Percentiles rank a stretch among this genome's conserved stretches.
phyloP scores from a whole-genome alignment of 345 rosid genomes.

The Aegle marmelos region DNA sequence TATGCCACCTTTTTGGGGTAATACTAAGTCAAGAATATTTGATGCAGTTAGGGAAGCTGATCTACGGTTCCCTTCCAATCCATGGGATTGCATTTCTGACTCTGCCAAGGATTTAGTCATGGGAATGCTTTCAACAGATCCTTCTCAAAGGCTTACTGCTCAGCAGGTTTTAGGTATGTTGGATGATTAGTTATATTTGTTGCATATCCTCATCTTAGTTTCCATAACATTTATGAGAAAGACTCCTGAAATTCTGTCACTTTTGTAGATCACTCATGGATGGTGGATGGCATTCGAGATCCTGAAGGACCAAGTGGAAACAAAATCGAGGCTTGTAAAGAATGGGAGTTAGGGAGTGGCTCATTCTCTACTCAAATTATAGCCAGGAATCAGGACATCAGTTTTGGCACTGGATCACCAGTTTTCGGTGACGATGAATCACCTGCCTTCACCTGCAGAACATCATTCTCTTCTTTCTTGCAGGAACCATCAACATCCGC shows the following conservation, averaged over 20 bases:
- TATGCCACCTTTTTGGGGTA: conserved; percentile 71
- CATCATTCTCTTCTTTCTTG: conserved; percentile 47
- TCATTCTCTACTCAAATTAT: conserved; percentile 34
- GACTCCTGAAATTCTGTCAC: background rate
- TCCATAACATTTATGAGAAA: background rate
- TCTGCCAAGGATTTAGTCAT: conserved; percentile 54
- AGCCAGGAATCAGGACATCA: conserved; percentile 54
- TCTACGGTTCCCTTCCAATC: conserved; percentile 55
- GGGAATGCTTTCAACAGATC: conserved; percentile 57
- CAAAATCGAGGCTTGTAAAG: conserved; percentile 21
- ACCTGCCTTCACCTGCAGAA: conserved; percentile 39
- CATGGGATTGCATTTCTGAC: conserved; percentile 49
- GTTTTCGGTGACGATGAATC: conserved; percentile 31
- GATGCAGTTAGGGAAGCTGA: conserved; percentile 62
- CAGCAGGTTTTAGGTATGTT: conserved; percentile 60
- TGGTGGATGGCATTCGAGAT: conserved; percentile 29
- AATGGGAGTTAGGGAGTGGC: conserved; percentile 31
- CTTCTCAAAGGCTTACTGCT: conserved; percentile 46
- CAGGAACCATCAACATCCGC: conserved; percentile 39
- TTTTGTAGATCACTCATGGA: conserved; percentile 53
- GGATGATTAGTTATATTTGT: background rate
- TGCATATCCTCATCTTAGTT: background rate
- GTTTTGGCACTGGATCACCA: conserved; percentile 49
- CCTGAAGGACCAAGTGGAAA: conserved; percentile 15
- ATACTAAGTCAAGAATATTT: conserved; percentile 65